Base-by-base conservation (phyloP, 2,329 filamentous ascomycete species). In the Mariannaea elegans region DNA sequence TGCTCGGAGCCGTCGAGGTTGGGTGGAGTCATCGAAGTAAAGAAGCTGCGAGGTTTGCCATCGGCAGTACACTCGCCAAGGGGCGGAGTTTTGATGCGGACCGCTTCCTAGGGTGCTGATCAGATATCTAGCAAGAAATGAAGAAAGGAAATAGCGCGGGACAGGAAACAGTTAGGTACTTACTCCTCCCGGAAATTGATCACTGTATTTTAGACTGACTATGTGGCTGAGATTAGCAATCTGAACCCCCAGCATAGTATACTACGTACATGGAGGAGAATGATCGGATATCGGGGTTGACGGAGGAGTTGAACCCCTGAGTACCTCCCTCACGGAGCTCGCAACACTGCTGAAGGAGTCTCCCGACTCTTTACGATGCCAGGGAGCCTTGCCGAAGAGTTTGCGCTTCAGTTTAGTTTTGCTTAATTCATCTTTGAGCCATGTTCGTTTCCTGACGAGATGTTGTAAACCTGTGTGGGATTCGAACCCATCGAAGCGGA, bases 81-180 rank as follows among this genome's bases (percentile, higher is more conserved):
- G 0, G 80, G 80, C 1, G 82, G 82, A 3, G 82, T 84, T 48
- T 75, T 77, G 12, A 84, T 70, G 4, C 82, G 76, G n/a, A 71
- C 77, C 5, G 82, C 82, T 73, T 84, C 82, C 82, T 84, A 47
- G 18, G 9, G 12, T 4, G 19, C 2, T 9, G 24, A 13, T 16
- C 6, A 7, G 16, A 2, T 2, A 6, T 21, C 12, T 19, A n/a
- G 10, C 7, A 23, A 16, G 4, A 32, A 3, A 12, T 3, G 13
- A 21, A 4, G n/a, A n/a, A n/a, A n/a, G n/a, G n/a, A n/a, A n/a
- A n/a, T n/a, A n/a, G n/a, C n/a, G 4, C 16, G 34, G 32, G 4
- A 8, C 14, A 32, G 12, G 12, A 7, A 9, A 24, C 3, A 34
- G 1, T 6, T 2, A 10, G 16, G 8, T 7, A 69, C 73, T 58